phyloP scores from a whole-genome alignment of 441 rosid genomes.

The Adansonia rubrostipa region DNA sequence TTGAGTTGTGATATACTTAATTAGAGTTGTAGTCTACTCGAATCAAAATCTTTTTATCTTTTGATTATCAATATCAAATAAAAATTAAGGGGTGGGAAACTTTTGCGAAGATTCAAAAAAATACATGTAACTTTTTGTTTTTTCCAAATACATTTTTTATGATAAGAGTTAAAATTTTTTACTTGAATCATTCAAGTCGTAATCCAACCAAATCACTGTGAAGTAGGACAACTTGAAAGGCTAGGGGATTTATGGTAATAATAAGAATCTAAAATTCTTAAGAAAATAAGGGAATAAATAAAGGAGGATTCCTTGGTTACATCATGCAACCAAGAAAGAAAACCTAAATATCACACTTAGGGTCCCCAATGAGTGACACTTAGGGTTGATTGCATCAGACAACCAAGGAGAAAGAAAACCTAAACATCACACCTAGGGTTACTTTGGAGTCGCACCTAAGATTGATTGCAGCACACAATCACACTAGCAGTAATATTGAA shows the following conservation, averaged over 20 bases:
- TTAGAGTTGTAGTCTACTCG: too few relatives aligned
- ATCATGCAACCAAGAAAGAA: neutral
- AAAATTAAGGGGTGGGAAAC: too few relatives aligned
- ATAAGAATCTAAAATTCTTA: neutral
- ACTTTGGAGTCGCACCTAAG: neutral
- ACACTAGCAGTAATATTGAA: neutral
- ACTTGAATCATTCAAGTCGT: neutral
- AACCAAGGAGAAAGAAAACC: neutral
- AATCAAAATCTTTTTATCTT: too few relatives aligned
- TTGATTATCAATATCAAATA: too few relatives aligned
- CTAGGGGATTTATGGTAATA: neutral
- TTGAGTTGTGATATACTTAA: too few relatives aligned
- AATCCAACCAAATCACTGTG: neutral
- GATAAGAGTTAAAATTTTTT: neutral
- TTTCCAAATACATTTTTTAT: conserved; percentile 2
- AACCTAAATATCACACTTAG: neutral
- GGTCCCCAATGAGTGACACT: neutral
- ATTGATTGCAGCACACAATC: neutral
- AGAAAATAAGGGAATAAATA: neutral
- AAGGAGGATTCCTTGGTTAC: neutral
- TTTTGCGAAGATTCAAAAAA: too few relatives aligned
- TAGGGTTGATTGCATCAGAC: neutral
- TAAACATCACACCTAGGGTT: neutral
- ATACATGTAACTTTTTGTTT: too few relatives aligned
- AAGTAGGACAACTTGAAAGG: neutral